Evolutionary conservation across 768 basidiomycete species (phyloP), one percentile per base, ranked within the genome.

Genomic region (Russula earlei): DNA sequence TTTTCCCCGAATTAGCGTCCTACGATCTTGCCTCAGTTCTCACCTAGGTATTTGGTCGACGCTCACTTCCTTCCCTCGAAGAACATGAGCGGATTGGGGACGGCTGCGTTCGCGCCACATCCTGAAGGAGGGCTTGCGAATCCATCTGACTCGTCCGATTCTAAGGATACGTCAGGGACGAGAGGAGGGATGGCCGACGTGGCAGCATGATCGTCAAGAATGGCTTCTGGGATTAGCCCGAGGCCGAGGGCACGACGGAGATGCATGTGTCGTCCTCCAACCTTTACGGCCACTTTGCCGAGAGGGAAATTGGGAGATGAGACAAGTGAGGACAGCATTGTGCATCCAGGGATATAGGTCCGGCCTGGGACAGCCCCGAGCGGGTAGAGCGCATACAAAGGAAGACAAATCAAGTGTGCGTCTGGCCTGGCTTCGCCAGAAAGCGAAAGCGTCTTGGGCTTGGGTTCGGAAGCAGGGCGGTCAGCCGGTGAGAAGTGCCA

Each of bases 341-440:
- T 20, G 50, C 75, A 78, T 51, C 74, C 77, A 49, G 79, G 73
- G 58, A 70, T 69, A 65, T 86, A 87, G 5, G 84, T 86, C 59
- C 82, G 76, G 25, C 85, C 84, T 48, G 84, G 83, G 66, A n/a
- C 83, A 85, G 29, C 86, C 86, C 56, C 89, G 82, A 63, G 80
- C 87, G 34, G 90, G 89, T 22, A 92, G 76, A 9, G 83, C 81
- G 65, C 87, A 90, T n/a, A n/a, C n/a, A n/a, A n/a, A n/a, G n/a
- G n/a, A n/a, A n/a, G n/a, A n/a, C n/a, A n/a, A n/a, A n/a, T n/a
- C n/a, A n/a, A n/a, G n/a, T n/a, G n/a, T n/a, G n/a, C n/a, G n/a
- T n/a, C n/a, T n/a, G n/a, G n/a, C n/a, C n/a, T n/a, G n/a, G n/a
- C n/a, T n/a, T n/a, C n/a, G n/a, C n/a, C n/a, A n/a, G n/a, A n/a